Evolutionary conservation across 352 stramenopile genomes (phyloP).

Genomic region (Elongisporangium prolatum): DNA sequence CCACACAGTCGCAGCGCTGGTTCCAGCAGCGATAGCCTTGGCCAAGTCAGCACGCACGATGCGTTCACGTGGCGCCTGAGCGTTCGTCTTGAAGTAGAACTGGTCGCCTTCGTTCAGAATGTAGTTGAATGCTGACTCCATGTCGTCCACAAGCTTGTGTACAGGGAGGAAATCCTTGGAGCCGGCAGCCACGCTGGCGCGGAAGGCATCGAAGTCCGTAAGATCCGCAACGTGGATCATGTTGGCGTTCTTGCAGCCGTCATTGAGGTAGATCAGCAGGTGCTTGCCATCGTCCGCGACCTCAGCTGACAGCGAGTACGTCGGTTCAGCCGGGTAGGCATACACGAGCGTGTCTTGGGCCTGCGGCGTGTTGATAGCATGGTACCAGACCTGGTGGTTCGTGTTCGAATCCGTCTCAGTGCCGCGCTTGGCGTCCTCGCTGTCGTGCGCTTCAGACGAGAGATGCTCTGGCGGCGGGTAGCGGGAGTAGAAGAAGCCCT

Average conservation of each 20-base stretch:
- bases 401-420: slow-evolving; percentile 76
- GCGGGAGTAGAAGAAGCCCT: slow-evolving; percentile 84
- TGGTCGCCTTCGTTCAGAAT: slow-evolving; percentile 83
- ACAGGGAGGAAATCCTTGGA: slow-evolving; percentile 32
- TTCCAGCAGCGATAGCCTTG: slow-evolving; percentile 15
- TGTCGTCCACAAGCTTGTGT: slow-evolving; percentile 83
- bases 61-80: slow-evolving; percentile 73
- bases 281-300: slow-evolving; percentile 80
- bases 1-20: slow-evolving; percentile 33
- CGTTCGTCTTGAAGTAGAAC: slow-evolving; percentile 88
- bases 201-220: slow-evolving; percentile 39
- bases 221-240: slow-evolving; percentile 79
- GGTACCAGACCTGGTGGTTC: slow-evolving; percentile 84
- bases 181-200: slow-evolving; percentile 14
- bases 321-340: slow-evolving; percentile 67
- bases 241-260: slow-evolving; percentile 89
- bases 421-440: slow-evolving; percentile 45
- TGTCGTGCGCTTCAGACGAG: slow-evolving; percentile 35
- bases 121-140: slow-evolving; percentile 82
- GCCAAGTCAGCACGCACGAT: slow-evolving; percentile 52
- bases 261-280: slow-evolving; percentile 68
- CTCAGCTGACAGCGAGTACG: slow-evolving; percentile 55
- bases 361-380: slow-evolving; percentile 65
- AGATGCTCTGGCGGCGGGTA: slow-evolving; percentile 63
- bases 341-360: slow-evolving; percentile 73